phyloP scores from a whole-genome alignment of 2,329 filamentous ascomycete species.

The Madurella mycetomatis region DNA sequence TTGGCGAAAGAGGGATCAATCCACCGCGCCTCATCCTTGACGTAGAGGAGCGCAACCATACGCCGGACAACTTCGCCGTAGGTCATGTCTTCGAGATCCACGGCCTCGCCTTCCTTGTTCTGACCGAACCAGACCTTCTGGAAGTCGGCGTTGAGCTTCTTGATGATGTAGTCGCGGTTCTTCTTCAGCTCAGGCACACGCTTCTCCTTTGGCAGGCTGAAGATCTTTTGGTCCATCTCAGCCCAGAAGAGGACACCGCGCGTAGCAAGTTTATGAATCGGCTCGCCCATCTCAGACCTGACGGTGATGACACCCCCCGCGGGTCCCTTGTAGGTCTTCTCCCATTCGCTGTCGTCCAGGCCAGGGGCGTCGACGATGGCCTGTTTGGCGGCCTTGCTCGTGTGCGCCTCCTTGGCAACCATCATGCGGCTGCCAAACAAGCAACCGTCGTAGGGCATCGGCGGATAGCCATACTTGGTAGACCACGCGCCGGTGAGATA shows the following conservation, averaged over 20 bases:
- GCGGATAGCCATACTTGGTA: constrained; percentile 77
- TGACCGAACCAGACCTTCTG: constrained; percentile 96
- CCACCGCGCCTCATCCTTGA: constrained; percentile 87
- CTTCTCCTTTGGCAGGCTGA: constrained; percentile 92
- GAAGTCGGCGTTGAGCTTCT: constrained; percentile 93
- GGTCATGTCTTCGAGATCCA: constrained; percentile 93
- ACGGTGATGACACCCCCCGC: constrained; percentile 95
- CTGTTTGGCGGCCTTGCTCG: constrained; percentile 80
- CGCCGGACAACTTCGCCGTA: constrained; percentile 83
- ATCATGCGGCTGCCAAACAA: constrained; percentile 91
- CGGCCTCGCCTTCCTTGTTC: constrained; percentile 72
- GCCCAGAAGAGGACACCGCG: constrained; percentile 96
- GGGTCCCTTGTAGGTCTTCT: constrained; percentile 86
- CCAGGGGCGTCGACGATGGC: constrained; percentile 84
- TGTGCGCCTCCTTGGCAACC: constrained; percentile 89
- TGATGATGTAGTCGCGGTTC: constrained; percentile 85
- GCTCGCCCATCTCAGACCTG: constrained; percentile 97
- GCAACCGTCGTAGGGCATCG: constrained; percentile 92
- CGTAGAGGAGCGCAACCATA: constrained; percentile 85
- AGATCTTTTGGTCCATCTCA: constrained; percentile 99
- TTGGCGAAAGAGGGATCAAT: constrained; percentile 79
- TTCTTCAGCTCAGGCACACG: constrained; percentile 83
- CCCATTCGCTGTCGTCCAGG: constrained; percentile 78
- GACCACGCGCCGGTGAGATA: constrained; percentile 90
- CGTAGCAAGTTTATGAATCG: constrained; percentile 97